Evolutionary conservation across 164 flowering plant species (phyloP), one percentile per base, ranked within the genome.

Genomic region (Stephania yunnanensis): DNA sequence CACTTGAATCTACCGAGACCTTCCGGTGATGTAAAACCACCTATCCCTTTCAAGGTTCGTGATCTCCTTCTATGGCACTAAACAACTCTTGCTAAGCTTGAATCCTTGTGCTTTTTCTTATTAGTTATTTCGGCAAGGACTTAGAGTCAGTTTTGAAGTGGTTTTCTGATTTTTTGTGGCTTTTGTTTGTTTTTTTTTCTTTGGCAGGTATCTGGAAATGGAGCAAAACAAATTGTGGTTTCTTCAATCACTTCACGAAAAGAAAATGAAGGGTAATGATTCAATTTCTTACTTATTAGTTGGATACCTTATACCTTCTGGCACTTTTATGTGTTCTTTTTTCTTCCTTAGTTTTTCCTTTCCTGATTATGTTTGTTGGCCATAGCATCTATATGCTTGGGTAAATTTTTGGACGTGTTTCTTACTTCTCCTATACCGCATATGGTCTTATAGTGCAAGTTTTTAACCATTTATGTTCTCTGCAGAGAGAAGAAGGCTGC

Each of bases 241-340:
- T 31, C 82, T 70, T 42, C 84, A 25, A 42, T 46, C 30, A 78
- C 81, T 79, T 76, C 79, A 19, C 81, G 69, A 64, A 84, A 83
- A 69, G 87, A 84, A 68, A 85, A 83, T 67, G 87, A 80, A 77
- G 74, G 97, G 98, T 93, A 90, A 82, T 80, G 67, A 72, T 71
- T 71, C 64, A n/a, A 19, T 44, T 68, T 48, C 31, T 52, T 48
- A 8, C 29, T 20, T 45, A 45, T 29, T 1, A 3, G 20, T 50
- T 53, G 58, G 11, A 36, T 69, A 52, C 22, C 9, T 70, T 17
- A 36, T 17, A n/a, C 19, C 19, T 53, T 53, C 55, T 7, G 11
- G 55, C 55, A 50, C 12, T 50, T 50, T 15, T 50, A 7, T 50
- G 12, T 61, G 22, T 61, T 12, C 10, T 50, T 53, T 53, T 53